These are phyloP conservation scores for Amauroascus niger DNA, from an alignment of 2,329 filamentous ascomycete species.

Conservation along the genomic window DNA sequence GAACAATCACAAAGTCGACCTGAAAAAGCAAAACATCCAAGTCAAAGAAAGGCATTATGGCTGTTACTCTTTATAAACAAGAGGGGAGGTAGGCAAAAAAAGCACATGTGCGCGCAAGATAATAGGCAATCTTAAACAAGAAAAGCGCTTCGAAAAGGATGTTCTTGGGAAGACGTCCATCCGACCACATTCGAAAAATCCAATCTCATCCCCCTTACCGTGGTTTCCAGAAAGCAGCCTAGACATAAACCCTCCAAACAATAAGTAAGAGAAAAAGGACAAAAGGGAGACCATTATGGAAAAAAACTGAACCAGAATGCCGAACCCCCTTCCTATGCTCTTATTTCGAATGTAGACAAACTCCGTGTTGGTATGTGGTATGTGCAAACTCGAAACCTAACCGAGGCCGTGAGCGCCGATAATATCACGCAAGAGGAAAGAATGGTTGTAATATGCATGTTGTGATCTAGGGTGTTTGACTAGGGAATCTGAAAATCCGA, in stretches of 20 bases:
- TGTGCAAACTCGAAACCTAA: conserved; percentile 5
- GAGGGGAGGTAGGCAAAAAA: not conserved
- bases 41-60: not conserved
- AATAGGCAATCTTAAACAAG: not conserved
- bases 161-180: not conserved
- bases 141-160: not conserved
- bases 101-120: not conserved
- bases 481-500: not conserved
- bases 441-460: not conserved
- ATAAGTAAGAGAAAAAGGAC: not conserved
- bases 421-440: not conserved
- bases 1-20: not conserved
- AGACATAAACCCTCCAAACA: not conserved
- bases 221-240: not conserved
- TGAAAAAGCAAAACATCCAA: not conserved
- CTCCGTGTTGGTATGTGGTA: conserved; percentile 11
- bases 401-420: conserved; percentile 9
- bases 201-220: not conserved
- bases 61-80: not conserved
- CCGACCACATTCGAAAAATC: not conserved
- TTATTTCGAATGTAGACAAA: conserved; percentile 6
- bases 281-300: not conserved
- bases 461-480: not conserved
- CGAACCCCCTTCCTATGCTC: conserved; percentile 9
- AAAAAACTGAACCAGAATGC: not conserved